Evolutionary conservation across 768 basidiomycete genomes (phyloP).

Genomic region (Suillus luteus): DNA sequence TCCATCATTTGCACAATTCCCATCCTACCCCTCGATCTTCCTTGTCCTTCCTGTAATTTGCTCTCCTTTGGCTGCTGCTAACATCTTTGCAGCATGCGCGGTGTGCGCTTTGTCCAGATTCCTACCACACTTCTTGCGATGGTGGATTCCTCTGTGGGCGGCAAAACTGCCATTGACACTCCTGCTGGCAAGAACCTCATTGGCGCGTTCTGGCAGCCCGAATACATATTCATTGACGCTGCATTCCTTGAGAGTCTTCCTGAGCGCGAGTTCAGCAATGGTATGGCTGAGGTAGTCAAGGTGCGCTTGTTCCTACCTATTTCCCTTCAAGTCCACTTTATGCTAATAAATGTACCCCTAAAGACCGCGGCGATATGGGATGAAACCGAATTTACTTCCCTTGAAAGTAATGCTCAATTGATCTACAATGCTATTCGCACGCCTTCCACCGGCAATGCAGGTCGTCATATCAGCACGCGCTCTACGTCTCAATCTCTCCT

Average conservation of each 20-base stretch:
- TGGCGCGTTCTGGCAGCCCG: slow-evolving; percentile 98
- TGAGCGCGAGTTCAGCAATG: slow-evolving; percentile 92
- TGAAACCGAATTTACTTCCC: slow-evolving; percentile 81
- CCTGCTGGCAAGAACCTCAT: slow-evolving; percentile 98
- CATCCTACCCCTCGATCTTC: background rate
- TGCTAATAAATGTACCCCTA: slow-evolving; percentile 5
- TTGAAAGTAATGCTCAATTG: slow-evolving; percentile 84
- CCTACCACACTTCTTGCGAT: slow-evolving; percentile 96
- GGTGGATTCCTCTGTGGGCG: slow-evolving; percentile 98
- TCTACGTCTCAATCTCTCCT: slow-evolving; percentile 79
- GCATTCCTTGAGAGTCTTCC: slow-evolving; percentile 95
- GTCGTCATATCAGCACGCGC: slow-evolving; percentile 63
- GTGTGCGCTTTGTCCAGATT: slow-evolving; percentile 92
- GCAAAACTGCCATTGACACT: slow-evolving; percentile 99
- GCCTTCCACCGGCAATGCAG: slow-evolving; percentile 53
- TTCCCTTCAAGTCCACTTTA: background rate
- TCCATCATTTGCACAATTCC: background rate
- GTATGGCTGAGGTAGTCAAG: slow-evolving; percentile 99
- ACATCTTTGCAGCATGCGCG: slow-evolving; percentile 80
- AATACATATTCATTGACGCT: slow-evolving; percentile 96
- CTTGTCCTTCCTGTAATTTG: background rate
- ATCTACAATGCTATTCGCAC: slow-evolving; percentile 82
- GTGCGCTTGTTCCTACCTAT: slow-evolving; percentile 42
- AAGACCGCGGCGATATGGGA: slow-evolving; percentile 99
- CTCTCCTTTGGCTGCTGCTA: slow-evolving; percentile 4